These are phyloP conservation scores for Albophoma yamanashiensis DNA, from an alignment of 2,329 filamentous ascomycete genomes.

Conservation along the genomic window DNA sequence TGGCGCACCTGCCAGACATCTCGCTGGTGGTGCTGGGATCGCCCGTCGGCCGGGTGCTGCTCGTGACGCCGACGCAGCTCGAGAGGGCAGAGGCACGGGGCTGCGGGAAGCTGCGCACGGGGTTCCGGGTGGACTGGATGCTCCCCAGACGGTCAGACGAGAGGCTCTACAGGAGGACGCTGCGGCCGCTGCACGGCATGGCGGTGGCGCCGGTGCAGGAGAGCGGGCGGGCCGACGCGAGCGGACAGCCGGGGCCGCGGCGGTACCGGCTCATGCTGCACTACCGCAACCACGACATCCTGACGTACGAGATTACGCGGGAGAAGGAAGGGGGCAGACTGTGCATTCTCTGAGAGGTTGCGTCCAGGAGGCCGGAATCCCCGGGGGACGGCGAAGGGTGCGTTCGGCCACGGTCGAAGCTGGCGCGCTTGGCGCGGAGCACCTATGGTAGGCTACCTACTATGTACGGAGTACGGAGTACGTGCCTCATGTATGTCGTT, in stretches of 20 bases:
- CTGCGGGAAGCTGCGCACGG: conserved; percentile 19
- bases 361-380: neutral
- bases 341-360: conserved; percentile 19
- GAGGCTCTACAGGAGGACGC: conserved; percentile 26
- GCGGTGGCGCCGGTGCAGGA: conserved; percentile 54
- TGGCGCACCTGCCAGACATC: conserved; percentile 56
- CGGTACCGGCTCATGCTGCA: conserved; percentile 61
- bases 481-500: no score
- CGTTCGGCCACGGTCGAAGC: neutral
- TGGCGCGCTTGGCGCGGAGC: neutral
- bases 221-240: conserved; percentile 13
- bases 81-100: conserved; percentile 10
- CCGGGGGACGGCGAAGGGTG: neutral
- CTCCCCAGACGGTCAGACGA: conserved; percentile 39
- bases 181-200: conserved; percentile 52
- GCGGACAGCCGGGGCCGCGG: conserved; percentile 19
- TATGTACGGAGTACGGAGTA: no score
- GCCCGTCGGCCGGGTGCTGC: conserved; percentile 52
- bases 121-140: conserved; percentile 43
- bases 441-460: no score
- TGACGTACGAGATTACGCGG: conserved; percentile 56
- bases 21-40: conserved; percentile 58
- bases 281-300: conserved; percentile 57
- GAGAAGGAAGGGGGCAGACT: conserved; percentile 24
- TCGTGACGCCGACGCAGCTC: conserved; percentile 45